phyloP scores from a whole-genome alignment of 106 monocot genomes.

The Vanilla planifolia region DNA sequence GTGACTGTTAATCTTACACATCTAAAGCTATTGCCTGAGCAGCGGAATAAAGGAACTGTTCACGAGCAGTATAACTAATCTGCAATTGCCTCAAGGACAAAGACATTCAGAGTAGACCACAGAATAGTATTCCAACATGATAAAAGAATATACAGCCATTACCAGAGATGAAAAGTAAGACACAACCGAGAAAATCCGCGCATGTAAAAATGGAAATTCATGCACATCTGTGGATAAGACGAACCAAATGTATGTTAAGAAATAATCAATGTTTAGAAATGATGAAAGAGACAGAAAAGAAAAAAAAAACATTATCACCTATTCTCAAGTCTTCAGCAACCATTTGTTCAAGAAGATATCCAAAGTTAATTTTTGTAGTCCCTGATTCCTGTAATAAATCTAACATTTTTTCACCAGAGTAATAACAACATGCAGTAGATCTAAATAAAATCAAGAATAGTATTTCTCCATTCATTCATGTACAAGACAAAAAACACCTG shows the following conservation, averaged over 20 bases:
- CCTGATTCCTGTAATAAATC: conserved; percentile 43
- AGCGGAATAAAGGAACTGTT: conserved; percentile 64
- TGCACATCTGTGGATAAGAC: conserved; percentile 57
- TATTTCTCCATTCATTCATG: neutral
- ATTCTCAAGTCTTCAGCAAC: conserved; percentile 51
- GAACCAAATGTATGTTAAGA: too few species aligned
- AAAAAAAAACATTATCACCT: conserved; percentile 24
- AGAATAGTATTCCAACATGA: neutral
- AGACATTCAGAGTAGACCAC: neutral
- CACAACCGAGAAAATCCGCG: conserved; percentile 62
- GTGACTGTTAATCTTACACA: conserved; percentile 47
- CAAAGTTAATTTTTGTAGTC: conserved; percentile 22
- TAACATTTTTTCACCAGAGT: neutral
- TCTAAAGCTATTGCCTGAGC: conserved; percentile 60
- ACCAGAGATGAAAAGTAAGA: conserved; percentile 80
- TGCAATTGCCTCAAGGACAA: conserved; percentile 22
- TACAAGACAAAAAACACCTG: conserved; percentile 41
- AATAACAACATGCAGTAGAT: too few species aligned
- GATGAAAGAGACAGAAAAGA: neutral
- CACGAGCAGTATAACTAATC: conserved; percentile 45
- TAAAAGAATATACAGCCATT: conserved; percentile 7
- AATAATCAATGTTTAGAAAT: neutral
- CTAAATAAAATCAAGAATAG: neutral
- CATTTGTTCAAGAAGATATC: conserved; percentile 59
- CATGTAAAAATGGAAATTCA: conserved; percentile 82